Base-by-base conservation (phyloP, 2,329 filamentous ascomycete genomes). In the Aspergillus ochraceoroseus region DNA sequence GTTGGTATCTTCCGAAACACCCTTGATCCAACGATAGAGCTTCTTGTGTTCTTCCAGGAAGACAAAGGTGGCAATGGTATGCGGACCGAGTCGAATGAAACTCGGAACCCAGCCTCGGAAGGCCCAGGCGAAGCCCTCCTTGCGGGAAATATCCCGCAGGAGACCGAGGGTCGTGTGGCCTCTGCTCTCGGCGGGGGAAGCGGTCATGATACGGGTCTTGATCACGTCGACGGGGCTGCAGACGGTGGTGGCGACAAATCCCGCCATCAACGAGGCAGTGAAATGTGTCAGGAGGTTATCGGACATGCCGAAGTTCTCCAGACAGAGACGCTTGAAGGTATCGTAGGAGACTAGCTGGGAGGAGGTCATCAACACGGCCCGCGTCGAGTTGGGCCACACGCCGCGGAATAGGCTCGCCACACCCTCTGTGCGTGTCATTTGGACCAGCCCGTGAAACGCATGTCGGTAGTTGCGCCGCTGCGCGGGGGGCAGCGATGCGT, bases 391-490 rank as follows among this genome's bases (percentile, higher is more conserved):
- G 2, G 79, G 77, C 71, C 75, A 79, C 2, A 82, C 76, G 26
- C 79, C 92, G 41, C 89, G 78, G 72, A 94, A 95, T 55, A 94
- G 76, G 56, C 79, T 83, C 40, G 67, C 63, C 13, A 80, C 59
- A 2, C 92, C 92, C 67, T 98, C 92, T 51, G 87, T 80, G 41
- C 83, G 77, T n/a, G 82, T 76, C 86, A 96, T 95, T 50, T 87
- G 81, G 17, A 85, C 68, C 56, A 96, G 73, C 18, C 92, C 92
- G 61, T 96, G 83, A 32, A 95, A 64, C 2, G 89, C 92, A 64
- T 96, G 78, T 49, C 80, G 83, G 70, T 98, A 98, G 66, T 94
- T 92, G 41, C 90, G 79, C 32, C 87, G 80, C 58, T 94, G 72
- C 4, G 75, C 75, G 1, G 69, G 57, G 0, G 88, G 85, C 1